Evolutionary conservation across 495 filamentous ascomycete species (phyloP), one percentile per base, ranked within the genome.

Genomic region (Achaetomiella virescens): DNA sequence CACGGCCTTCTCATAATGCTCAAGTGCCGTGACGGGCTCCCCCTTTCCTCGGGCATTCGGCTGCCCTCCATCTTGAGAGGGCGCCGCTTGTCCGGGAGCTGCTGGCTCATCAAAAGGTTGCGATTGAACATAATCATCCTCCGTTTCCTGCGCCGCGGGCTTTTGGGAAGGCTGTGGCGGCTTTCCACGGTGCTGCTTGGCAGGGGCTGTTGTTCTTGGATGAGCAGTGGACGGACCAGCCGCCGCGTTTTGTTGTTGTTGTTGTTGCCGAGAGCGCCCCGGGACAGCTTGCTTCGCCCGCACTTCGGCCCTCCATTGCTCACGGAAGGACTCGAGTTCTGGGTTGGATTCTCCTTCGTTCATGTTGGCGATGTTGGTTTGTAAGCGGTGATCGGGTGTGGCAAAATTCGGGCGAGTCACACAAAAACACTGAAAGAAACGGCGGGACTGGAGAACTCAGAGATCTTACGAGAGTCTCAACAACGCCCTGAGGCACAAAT

Each of bases 1-100:
- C 8, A 95, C 90, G 0, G 92, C 95, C 67, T 81, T 79, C 67
- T 97, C 93, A 64, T 95, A 97, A 68, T 96, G 89, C 63, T 97
- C 93, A 37, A 97, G 70, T 3, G 93, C 93, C 8, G 91, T 88
- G 21, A 73, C 73, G 12, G 87, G 90, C 61, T 89, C 86, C 29
- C 70, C 59, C 10, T 14, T 51, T 0, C 29, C 20, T 21, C 44
- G 21, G 14, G 21, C 31, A 9, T 10, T 21, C 53, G 48, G 20
- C 37, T 53, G 20, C 53, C 43, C 52, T n/a, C 7, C 44, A 35
- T 48, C 46, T 17, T 22, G 38, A 37, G 49, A 46, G 25, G 43
- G 10, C 6, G 12, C n/a, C 18, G 17, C 24, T 36, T 33, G n/a
- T 17, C 25, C 35, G 17, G 52, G 14, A 18, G 38, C 49, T 25